phyloP scores from a whole-genome alignment of 306 rosid species.

The Luffa acutangula region DNA sequence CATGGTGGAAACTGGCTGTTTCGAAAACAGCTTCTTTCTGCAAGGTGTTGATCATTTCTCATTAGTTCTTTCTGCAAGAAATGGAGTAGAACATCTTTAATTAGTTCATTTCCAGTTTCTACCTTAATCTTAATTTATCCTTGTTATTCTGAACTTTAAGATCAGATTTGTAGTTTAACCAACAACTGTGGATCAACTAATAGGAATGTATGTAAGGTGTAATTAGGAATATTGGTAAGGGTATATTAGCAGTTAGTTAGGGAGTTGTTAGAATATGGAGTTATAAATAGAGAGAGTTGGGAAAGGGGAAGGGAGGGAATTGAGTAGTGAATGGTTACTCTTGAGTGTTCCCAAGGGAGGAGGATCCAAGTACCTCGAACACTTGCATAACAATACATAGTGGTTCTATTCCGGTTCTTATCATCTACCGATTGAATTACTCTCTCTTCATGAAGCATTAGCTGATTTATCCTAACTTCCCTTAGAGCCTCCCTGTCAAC shows the following conservation, averaged over 20 bases:
- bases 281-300: too few relatives aligned
- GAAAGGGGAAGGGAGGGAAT: too few relatives aligned
- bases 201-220: too few relatives aligned
- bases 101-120: background rate
- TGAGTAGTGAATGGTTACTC: too few relatives aligned
- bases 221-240: too few relatives aligned
- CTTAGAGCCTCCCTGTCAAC: background rate
- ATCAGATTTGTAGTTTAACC: background rate
- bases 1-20: constrained; percentile 52
- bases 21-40: constrained; percentile 49
- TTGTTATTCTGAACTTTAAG: background rate
- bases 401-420: too few relatives aligned
- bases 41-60: constrained; percentile 45
- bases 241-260: too few relatives aligned
- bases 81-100: background rate
- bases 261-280: too few relatives aligned
- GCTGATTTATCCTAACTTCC: background rate
- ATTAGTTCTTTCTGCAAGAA: background rate
- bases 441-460: background rate
- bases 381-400: too few relatives aligned
- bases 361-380: too few relatives aligned
- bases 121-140: background rate
- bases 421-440: background rate
- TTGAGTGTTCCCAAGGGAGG: too few relatives aligned
- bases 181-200: background rate